Evolutionary conservation across 2,329 filamentous ascomycete genomes (phyloP).

Genomic region (Scleromitrula shiraiana): DNA sequence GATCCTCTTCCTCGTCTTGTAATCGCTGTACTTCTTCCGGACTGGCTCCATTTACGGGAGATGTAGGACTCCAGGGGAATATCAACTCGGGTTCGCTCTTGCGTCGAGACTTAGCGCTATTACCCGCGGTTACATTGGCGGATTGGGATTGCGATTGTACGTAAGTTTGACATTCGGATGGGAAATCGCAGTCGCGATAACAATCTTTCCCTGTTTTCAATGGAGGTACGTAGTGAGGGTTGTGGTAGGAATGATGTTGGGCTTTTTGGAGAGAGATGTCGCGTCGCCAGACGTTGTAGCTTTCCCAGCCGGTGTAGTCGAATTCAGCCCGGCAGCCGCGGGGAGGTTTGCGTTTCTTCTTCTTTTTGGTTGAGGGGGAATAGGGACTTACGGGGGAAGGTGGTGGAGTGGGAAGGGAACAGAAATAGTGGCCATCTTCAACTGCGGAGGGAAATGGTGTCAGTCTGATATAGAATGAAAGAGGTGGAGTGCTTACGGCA

Average conservation of each 20-base stretch:
- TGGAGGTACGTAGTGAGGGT: neutral
- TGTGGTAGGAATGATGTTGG: neutral
- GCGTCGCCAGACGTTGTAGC: slow-evolving; percentile 6
- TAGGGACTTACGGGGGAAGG: neutral
- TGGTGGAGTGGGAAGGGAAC: slow-evolving; percentile 9
- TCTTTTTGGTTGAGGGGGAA: neutral
- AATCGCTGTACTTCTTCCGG: neutral
- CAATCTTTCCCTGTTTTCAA: slow-evolving; percentile 5
- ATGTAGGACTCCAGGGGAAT: neutral
- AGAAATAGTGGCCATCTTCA: slow-evolving; percentile 19
- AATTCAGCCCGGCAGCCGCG: slow-evolving; percentile 12
- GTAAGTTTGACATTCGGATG: slow-evolving; percentile 6
- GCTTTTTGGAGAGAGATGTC: slow-evolving; percentile 1
- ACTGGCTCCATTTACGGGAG: neutral
- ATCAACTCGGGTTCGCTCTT: slow-evolving; percentile 5
- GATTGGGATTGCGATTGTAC: neutral
- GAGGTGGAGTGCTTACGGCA: slow-evolving; percentile 16
- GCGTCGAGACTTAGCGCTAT: neutral
- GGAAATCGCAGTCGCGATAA: slow-evolving; percentile 7
- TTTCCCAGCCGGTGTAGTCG: slow-evolving; percentile 12
- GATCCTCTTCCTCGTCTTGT: slow-evolving; percentile 4
- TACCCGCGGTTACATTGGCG: too few species aligned
- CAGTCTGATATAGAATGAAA: too few species aligned
- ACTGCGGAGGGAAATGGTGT: too few species aligned
- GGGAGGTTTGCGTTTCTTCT: slow-evolving; percentile 1